Conservation (phyloP, 1,139 yeast species). For the Meyerozyma guilliermondii region DNA sequence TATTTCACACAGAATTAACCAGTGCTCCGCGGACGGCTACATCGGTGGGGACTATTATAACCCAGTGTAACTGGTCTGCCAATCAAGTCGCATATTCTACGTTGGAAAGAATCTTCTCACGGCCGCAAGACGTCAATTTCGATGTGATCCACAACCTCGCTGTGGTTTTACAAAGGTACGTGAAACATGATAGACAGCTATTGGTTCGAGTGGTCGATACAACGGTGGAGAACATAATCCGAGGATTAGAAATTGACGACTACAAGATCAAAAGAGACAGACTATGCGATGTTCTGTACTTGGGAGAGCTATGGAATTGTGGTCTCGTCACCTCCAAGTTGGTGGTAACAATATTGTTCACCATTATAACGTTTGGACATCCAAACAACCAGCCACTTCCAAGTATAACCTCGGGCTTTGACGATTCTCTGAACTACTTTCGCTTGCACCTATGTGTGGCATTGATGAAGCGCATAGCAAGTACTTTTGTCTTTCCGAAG, state of each 20-base stretch:
- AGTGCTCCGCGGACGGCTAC: background rate
- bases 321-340: conserved; percentile 44
- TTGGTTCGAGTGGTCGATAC: conserved; percentile 52
- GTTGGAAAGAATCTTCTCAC: conserved; percentile 31
- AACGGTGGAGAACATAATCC: conserved; percentile 55
- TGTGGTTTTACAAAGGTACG: conserved; percentile 34
- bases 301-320: conserved; percentile 53
- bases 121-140: conserved; percentile 46
- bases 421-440: conserved; percentile 66
- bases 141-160: conserved; percentile 52
- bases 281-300: conserved; percentile 54
- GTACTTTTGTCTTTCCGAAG: background rate
- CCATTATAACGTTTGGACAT: conserved; percentile 65
- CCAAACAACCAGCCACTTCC: conserved; percentile 58
- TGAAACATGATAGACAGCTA: conserved; percentile 32
- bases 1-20: background rate
- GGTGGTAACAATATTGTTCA: conserved; percentile 52
- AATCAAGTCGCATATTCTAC: background rate
- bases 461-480: background rate
- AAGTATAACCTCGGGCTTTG: conserved; percentile 25
- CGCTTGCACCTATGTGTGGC: conserved; percentile 49
- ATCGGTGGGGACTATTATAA: background rate
- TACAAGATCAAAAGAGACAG: conserved; percentile 57
- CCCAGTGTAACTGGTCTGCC: background rate
- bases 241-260: conserved; percentile 65